Evolutionary conservation across 2,329 filamentous ascomycete species (phyloP), one percentile per base, ranked within the genome.

Genomic region (Coniella vitis): DNA sequence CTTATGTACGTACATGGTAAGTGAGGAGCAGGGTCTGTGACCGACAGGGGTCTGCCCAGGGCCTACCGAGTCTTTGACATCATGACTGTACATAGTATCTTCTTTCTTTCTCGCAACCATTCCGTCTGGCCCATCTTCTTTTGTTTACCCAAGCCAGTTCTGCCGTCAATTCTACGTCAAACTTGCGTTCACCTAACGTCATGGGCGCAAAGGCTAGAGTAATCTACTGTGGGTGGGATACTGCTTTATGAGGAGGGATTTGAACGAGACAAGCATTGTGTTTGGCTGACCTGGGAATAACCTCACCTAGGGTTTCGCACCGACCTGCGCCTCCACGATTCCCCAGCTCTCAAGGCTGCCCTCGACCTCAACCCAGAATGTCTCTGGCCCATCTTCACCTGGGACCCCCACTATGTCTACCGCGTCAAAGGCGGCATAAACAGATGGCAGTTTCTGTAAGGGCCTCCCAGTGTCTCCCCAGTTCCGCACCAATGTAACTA

Each of bases 371-470:
- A 85, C 0, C 84, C 86, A 1, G 75, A 76, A 45, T 79, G 76
- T 17, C 69, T 90, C 21, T 90, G 84, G 70, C 86, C 85, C 1
- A 76, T 90, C 39, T 90, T 86, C 74, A 87, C 83, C 1, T 90
- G 85, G 84, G 86, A 89, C 61, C 85, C 85, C 49, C 84, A 90
- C 62, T 90, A 90, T 61, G 84, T 90, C 21, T 89, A 88, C 61
- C 75, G 75, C 29, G 79, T 82, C 1, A 75, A 85, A 49, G 84
- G 83, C 4, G 84, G 84, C 0, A 69, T 79, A 8, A 90, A 90
- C 58, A 72, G 86, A 56, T 90, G 84, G 83, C 81, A 87, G 57
- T 90, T 84, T 59, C 65, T 88, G 69, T 80, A 58, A 59, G 70
- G 53, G 25, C 9, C 8, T n/a, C 29, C 13, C n/a, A 29, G 4